Evolutionary conservation across 176 grass and related monocot genomes (phyloP).

Genomic region (Luzula sylvatica): DNA sequence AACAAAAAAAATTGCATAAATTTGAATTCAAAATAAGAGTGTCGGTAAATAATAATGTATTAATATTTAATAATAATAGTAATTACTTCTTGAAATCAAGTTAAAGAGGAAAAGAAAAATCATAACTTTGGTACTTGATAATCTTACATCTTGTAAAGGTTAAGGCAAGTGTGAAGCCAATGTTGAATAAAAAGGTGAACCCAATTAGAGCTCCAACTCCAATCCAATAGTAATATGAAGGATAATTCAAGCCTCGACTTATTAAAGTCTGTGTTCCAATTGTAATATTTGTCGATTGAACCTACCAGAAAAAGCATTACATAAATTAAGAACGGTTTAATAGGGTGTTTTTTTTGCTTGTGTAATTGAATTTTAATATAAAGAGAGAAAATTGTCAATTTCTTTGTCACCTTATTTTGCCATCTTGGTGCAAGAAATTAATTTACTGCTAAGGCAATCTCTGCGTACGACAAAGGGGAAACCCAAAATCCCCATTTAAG

Average conservation of each 20-base stretch:
- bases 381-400: too few species aligned
- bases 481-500: slow-evolving; percentile 91
- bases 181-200: slow-evolving; percentile 50
- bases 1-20: too few species aligned
- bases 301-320: too few species aligned
- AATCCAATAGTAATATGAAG: slow-evolving; percentile 63
- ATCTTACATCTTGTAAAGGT: slow-evolving; percentile 49
- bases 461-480: slow-evolving; percentile 64
- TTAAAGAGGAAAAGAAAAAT: too few species aligned
- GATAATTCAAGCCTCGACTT: slow-evolving; percentile 51
- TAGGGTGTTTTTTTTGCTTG: too few species aligned
- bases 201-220: slow-evolving; percentile 63
- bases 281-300: slow-evolving; percentile 27
- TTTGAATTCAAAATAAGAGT: too few species aligned
- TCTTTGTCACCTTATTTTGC: slow-evolving; percentile 40
- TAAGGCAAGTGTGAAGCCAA: slow-evolving; percentile 47
- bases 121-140: too few species aligned
- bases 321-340: too few species aligned
- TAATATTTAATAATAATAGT: too few species aligned
- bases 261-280: slow-evolving; percentile 44
- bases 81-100: neutral
- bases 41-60: too few species aligned
- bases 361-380: too few species aligned
- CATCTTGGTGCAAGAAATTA: slow-evolving; percentile 82
- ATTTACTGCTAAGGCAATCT: slow-evolving; percentile 69